Base-by-base conservation (phyloP, 257 asterid genomes). In the Coffea canephora region DNA sequence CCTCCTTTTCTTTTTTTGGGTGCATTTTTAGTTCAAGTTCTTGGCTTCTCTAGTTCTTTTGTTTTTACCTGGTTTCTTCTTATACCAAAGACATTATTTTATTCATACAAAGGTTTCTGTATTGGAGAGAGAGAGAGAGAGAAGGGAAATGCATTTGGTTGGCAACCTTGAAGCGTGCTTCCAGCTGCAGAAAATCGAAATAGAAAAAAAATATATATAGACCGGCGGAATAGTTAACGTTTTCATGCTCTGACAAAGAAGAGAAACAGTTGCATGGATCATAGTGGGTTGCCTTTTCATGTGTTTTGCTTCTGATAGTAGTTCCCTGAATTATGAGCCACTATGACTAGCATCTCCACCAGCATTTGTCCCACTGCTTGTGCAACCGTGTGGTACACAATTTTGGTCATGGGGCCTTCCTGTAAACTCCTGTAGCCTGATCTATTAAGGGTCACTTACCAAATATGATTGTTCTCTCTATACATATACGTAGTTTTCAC, bases 291-390 rank as follows among this genome's bases (percentile, higher is more conserved):
- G 49, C 83, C 81, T 84, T 82, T 86, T 78, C 43, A 27, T 81
- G 59, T 75, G 73, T 80, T 78, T 85, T 79, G 83, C 83, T 77
- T 82, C 68, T 59, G 77, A 65, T 79, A 78, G 81, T 77, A 69
- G 75, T 79, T 64, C 74, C 74, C 52, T 82, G 77, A 79, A 86
- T 87, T 76, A 86, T 86, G 85, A 85, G 69, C 84, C 93, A 89
- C 88, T 83, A 83, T 81, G 69, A 73, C 78, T 76, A 79, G 64
- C 76, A 5, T 62, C 46, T 76, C 86, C 86, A 83, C 86, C 86
- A 79, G 52, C 69, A 43, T 75, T 83, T 83, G 86, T 79, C 86
- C 9, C 80, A 72, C 61, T 77, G 78, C 25, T 70, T 59, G 31
- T 41, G 75, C 71, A 36, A 27, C 25, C 64, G 59, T 74, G 87